phyloP scores from a whole-genome alignment of 495 filamentous ascomycete species.

The Podospora pseudocomata region DNA sequence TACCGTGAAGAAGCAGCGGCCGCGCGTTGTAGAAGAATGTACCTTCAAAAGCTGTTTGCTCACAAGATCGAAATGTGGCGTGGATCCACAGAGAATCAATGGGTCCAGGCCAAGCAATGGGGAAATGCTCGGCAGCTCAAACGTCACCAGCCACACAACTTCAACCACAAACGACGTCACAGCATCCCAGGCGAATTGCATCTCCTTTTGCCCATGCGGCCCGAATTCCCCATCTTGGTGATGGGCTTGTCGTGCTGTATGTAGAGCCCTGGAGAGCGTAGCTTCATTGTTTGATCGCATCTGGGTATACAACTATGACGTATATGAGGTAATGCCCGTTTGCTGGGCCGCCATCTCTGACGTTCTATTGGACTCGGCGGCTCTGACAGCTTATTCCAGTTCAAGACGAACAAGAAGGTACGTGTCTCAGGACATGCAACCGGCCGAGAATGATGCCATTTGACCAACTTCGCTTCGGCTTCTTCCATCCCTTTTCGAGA shows the following conservation, averaged over 20 bases:
- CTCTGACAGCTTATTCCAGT: background rate
- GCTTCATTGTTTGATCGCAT: background rate
- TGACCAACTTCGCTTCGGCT: background rate
- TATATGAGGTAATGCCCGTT: conserved; percentile 15
- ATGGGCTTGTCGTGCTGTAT: background rate
- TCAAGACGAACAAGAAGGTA: no score
- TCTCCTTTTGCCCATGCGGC: background rate
- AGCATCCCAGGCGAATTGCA: background rate
- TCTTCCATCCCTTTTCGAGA: background rate
- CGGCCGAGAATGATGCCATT: conserved; percentile 5
- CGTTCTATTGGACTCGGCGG: background rate
- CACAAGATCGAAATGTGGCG: background rate
- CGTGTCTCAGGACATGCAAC: background rate
- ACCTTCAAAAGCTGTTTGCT: no score
- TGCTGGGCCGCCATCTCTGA: background rate
- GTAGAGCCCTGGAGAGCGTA: background rate
- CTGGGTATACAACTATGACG: conserved; percentile 11
- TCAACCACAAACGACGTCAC: background rate
- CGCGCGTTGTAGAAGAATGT: no score
- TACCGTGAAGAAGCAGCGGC: no score
- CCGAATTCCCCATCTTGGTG: background rate
- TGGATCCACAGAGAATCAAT: background rate
- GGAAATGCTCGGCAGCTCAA: background rate
- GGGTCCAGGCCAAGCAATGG: background rate
- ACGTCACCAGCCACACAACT: conserved; percentile 11